A percentile compares a stretch with the other conserved stretches of the same genome.
phyloP scores from a whole-genome alignment of 306 rosid species.

The Rosa multiflora region DNA sequence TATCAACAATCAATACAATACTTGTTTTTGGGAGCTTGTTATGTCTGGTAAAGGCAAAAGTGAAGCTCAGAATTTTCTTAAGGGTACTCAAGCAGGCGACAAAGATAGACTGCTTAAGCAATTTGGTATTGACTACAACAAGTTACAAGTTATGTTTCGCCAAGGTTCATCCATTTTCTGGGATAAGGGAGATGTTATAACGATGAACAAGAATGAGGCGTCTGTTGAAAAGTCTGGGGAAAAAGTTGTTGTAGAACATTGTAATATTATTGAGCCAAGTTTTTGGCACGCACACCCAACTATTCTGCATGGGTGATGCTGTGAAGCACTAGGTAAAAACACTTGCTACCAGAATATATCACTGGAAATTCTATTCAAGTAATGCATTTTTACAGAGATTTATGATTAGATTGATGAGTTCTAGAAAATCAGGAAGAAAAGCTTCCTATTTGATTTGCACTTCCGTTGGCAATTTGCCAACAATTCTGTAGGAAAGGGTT shows the following conservation, averaged over 20 bases:
- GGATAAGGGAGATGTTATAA: conserved; percentile 36
- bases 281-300: conserved; percentile 59
- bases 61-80: conserved; percentile 61
- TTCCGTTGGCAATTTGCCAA: neutral
- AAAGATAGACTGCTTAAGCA: conserved; percentile 53
- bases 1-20: conserved; percentile 84
- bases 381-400: neutral
- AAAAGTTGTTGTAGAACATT: conserved; percentile 43
- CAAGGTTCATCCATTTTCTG: conserved; percentile 74
- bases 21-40: conserved; percentile 92
- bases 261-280: conserved; percentile 56
- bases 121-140: conserved; percentile 60
- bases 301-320: conserved; percentile 37
- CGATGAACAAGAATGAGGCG: conserved; percentile 29
- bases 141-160: conserved; percentile 61
- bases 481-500: neutral
- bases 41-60: conserved; percentile 68
- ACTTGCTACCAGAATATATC: neutral
- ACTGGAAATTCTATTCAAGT: neutral
- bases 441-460: neutral
- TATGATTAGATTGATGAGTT: neutral
- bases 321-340: neutral
- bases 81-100: conserved; percentile 75
- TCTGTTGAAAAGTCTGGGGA: conserved; percentile 27
- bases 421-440: neutral